Conservation (phyloP, 83 land plant genomes). For the Picea abies region DNA sequence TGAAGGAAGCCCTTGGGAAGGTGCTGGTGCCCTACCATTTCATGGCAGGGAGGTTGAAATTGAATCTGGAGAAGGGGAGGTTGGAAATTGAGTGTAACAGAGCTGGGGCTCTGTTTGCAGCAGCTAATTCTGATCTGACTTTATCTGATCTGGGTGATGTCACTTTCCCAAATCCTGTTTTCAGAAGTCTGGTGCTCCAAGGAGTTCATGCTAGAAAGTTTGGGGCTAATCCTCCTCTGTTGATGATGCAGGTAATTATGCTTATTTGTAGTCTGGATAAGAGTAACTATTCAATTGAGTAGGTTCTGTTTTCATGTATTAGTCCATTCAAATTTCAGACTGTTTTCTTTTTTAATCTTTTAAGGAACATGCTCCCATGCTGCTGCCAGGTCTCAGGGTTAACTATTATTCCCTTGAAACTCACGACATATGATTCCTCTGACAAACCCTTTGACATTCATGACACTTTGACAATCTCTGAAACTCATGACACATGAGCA, state of each 20-base stretch:
- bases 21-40: slow-evolving; percentile 53
- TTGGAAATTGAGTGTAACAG: slow-evolving; percentile 49
- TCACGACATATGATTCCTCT: no score
- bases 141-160: slow-evolving; percentile 49
- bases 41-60: slow-evolving; percentile 39
- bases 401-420: no score
- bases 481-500: no score
- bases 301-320: no score
- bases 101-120: slow-evolving; percentile 40
- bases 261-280: background rate
- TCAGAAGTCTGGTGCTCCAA: slow-evolving; percentile 24
- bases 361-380: no score
- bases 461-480: no score
- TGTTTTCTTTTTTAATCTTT: no score
- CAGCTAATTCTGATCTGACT: slow-evolving; percentile 26
- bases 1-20: slow-evolving; percentile 14
- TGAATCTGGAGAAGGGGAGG: slow-evolving; percentile 27
- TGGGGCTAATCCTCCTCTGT: background rate
- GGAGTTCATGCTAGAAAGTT: background rate
- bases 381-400: no score
- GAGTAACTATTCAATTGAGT: background rate
- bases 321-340: no score
- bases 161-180: slow-evolving; percentile 36
- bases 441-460: no score
- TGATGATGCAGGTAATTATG: slow-evolving; percentile 5